A percentile compares a stretch with the other conserved stretches of the same genome.
These are phyloP conservation scores for Yamadazyma nakazawae DNA, from an alignment of 805 yeast genomes.

Conservation along the genomic window DNA sequence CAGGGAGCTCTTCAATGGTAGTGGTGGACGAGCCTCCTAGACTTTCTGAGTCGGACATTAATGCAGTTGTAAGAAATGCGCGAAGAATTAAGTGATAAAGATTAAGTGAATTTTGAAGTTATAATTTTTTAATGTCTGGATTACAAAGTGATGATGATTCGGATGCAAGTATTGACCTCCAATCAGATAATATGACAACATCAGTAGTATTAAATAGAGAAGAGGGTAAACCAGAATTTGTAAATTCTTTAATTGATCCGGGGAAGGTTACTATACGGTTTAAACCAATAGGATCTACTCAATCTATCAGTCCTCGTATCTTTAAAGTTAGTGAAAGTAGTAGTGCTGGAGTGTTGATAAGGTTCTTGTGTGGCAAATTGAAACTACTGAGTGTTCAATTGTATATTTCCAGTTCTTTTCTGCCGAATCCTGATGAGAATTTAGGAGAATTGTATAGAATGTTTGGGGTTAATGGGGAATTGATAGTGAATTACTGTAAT, in stretches of 20 bases:
- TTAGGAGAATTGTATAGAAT: slow-evolving; percentile 28
- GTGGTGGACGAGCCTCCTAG: slow-evolving; percentile 15
- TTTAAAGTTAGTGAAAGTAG: slow-evolving; percentile 49
- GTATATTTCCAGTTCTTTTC: slow-evolving; percentile 40
- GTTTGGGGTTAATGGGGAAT: slow-evolving; percentile 33
- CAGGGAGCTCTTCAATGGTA: slow-evolving; percentile 21
- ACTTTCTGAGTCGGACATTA: slow-evolving; percentile 20
- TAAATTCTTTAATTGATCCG: background rate
- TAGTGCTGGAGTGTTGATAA: slow-evolving; percentile 43
- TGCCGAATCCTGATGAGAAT: slow-evolving; percentile 39
- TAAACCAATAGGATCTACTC: slow-evolving; percentile 59
- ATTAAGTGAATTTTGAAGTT: background rate
- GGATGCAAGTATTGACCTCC: background rate
- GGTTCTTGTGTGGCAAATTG: slow-evolving; percentile 43
- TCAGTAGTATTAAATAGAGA: background rate
- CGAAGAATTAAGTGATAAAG: background rate
- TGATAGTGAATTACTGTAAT: slow-evolving; percentile 38
- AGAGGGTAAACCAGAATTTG: background rate
- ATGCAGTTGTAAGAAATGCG: background rate
- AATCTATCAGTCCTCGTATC: slow-evolving; percentile 46
- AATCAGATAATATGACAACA: background rate
- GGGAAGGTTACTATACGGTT: slow-evolving; percentile 47
- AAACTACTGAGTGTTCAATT: slow-evolving; percentile 24
- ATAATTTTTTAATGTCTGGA: background rate
- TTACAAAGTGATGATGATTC: slow-evolving; percentile 7